Conservation (phyloP, 768 basidiomycete genomes). For the Collybiopsis confluens region DNA sequence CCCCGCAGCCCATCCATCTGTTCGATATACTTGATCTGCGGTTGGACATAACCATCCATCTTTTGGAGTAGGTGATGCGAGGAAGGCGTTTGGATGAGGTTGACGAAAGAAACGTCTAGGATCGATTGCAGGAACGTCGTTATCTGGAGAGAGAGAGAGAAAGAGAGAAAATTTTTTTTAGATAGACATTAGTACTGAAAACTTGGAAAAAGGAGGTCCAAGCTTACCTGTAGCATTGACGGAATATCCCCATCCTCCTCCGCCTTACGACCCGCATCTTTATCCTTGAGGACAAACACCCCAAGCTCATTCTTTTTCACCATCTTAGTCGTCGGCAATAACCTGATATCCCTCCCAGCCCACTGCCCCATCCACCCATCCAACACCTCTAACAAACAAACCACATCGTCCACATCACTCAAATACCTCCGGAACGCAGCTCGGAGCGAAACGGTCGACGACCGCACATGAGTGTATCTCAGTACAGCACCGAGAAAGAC, state of each 20-base stretch:
- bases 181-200: no score
- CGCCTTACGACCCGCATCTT: conserved; percentile 18
- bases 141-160: conserved; percentile 43
- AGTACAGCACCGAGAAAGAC: conserved; percentile 28
- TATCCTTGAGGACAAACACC: conserved; percentile 25
- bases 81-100: conserved; percentile 59
- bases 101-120: conserved; percentile 69
- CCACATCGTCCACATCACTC: conserved; percentile 44
- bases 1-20: conserved; percentile 54
- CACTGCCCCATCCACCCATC: conserved; percentile 45
- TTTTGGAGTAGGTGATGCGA: conserved; percentile 49
- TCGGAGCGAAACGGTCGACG: conserved; percentile 37
- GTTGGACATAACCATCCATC: conserved; percentile 47
- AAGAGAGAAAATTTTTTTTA: not conserved
- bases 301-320: conserved; percentile 38
- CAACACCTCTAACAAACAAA: conserved; percentile 40
- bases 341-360: conserved; percentile 27
- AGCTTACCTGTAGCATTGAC: conserved; percentile 1
- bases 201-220: not conserved
- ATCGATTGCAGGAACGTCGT: conserved; percentile 58
- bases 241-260: conserved; percentile 14
- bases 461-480: conserved; percentile 29
- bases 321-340: conserved; percentile 37
- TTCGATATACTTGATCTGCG: conserved; percentile 49
- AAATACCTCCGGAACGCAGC: conserved; percentile 48